These are phyloP conservation scores for Silene uniflora DNA, from an alignment of 148 eudicot species.

Conservation along the genomic window DNA sequence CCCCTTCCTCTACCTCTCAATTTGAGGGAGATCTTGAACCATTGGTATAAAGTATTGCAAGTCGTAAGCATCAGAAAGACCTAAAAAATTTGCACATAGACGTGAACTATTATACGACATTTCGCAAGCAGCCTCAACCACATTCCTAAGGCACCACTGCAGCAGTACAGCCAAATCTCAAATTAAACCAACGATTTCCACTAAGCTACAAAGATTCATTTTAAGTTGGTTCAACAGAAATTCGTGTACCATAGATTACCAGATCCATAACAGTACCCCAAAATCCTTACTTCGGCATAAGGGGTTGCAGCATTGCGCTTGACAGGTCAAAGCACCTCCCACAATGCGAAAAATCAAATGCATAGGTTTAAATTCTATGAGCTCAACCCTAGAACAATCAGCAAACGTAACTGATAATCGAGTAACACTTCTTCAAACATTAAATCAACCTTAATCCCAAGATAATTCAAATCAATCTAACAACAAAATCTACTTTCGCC, in stretches of 20 bases:
- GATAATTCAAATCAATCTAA: neutral
- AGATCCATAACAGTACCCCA: no score
- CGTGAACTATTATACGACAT: neutral
- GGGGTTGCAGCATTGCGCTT: neutral
- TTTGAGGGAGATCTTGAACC: no score
- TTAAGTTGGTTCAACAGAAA: neutral
- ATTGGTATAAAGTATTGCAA: neutral
- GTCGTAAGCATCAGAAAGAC: neutral
- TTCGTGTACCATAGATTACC: no score
- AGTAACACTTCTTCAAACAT: neutral
- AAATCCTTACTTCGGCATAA: no score
- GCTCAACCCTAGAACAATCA: neutral
- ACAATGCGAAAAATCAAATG: neutral
- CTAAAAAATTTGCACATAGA: neutral
- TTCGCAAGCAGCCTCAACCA: neutral
- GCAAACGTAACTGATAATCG: neutral
- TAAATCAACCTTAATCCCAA: neutral
- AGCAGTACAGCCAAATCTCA: neutral
- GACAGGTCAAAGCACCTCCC: neutral
- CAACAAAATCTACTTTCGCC: neutral
- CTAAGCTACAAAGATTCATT: neutral
- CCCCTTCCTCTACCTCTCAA: no score
- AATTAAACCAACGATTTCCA: neutral
- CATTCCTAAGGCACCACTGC: neutral
- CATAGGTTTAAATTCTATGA: neutral